Conservation (phyloP, 805 yeast species). For the Zygosaccharomyces rouxii region DNA sequence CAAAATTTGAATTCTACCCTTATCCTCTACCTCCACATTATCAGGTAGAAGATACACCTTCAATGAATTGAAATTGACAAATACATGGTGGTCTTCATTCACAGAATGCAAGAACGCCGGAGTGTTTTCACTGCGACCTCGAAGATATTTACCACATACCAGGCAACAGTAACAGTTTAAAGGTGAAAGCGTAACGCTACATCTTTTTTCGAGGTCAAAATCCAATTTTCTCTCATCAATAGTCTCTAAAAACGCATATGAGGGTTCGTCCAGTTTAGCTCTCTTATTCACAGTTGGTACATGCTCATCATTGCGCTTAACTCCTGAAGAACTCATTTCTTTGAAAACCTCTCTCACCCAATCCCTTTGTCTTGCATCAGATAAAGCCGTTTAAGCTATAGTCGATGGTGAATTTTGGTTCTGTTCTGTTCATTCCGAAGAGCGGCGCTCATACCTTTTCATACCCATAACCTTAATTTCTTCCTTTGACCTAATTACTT, state of each 20-base stretch:
- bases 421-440: neutral
- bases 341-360: neutral
- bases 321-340: neutral
- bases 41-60: conserved; percentile 59
- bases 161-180: conserved; percentile 68
- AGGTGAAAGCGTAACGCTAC: conserved; percentile 57
- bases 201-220: conserved; percentile 66
- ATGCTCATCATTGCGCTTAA: neutral
- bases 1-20: conserved; percentile 34
- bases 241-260: conserved; percentile 29
- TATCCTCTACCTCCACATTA: conserved; percentile 23
- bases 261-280: conserved; percentile 6
- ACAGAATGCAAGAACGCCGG: conserved; percentile 67
- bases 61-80: conserved; percentile 47
- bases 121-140: conserved; percentile 61
- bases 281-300: neutral
- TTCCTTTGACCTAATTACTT: neutral
- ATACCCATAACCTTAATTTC: neutral
- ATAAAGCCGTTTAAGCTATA: neutral
- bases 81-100: conserved; percentile 59
- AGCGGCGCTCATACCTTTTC: neutral
- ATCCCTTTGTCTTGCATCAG: neutral
- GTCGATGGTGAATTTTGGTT: neutral
- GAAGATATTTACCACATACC: conserved; percentile 67
- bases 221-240: conserved; percentile 40